Conservation (phyloP, 225 moss, liverwort and hornwort species). For the Antitrichia curtipendula region DNA sequence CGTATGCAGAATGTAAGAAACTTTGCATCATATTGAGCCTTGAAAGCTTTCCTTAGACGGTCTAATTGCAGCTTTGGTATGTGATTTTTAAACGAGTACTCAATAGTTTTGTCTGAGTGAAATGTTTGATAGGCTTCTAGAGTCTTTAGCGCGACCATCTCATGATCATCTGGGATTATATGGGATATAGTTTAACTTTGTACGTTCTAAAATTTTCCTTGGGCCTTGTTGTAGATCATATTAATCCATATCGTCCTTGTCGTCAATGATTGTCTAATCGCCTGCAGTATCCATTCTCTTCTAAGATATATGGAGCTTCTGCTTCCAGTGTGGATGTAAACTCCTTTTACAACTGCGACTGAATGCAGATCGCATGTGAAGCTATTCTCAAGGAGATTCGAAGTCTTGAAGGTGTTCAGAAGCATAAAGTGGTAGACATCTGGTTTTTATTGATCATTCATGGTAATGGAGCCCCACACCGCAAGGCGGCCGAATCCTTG, state of each 20-base stretch:
- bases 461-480: slow-evolving; percentile 69
- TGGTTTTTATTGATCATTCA: slow-evolving; percentile 79
- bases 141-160: background rate
- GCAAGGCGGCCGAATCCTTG: slow-evolving; percentile 55
- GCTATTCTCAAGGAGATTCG: slow-evolving; percentile 75
- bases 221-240: background rate
- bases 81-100: background rate
- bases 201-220: background rate
- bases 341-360: background rate
- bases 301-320: background rate
- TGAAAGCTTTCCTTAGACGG: background rate
- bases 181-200: background rate
- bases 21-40: background rate
- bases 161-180: background rate
- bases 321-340: background rate
- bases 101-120: background rate
- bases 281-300: background rate
- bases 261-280: background rate
- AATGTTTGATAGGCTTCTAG: background rate
- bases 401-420: slow-evolving; percentile 46
- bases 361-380: slow-evolving; percentile 60
- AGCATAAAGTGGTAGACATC: slow-evolving; percentile 79
- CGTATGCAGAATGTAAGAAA: slow-evolving; percentile 76
- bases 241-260: background rate
- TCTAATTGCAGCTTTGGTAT: background rate